Evolutionary conservation across 2,329 filamentous ascomycete genomes (phyloP).

Genomic region (Sporothrix brasiliensis): DNA sequence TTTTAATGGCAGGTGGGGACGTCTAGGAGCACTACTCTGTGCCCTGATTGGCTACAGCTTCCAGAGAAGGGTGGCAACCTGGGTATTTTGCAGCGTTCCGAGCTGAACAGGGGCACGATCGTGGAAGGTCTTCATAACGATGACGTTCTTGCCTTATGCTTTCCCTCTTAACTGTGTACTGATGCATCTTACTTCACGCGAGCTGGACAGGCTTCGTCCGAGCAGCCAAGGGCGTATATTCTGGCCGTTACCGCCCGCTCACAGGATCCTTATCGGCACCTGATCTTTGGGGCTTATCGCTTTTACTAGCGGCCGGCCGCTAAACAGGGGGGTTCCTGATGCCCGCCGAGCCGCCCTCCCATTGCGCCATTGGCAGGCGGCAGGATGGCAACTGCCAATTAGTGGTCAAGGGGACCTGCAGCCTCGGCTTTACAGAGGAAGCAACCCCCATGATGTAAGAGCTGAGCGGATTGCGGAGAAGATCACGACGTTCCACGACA

Average conservation of each 20-base stretch:
- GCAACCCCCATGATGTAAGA: constrained; percentile 22
- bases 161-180: not conserved
- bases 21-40: not conserved
- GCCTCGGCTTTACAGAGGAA: constrained; percentile 25
- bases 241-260: not conserved
- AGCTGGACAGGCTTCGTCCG: not conserved
- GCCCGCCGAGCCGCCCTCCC: not conserved
- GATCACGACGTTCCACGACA: constrained; percentile 22
- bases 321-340: constrained; percentile 7
- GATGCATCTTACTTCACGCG: not conserved
- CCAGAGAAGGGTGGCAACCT: not conserved
- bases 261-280: constrained; percentile 35
- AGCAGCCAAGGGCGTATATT: not conserved
- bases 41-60: constrained; percentile 25
- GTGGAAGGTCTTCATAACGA: not conserved
- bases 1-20: constrained; percentile 30
- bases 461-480: constrained; percentile 23
- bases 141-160: not conserved
- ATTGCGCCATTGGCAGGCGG: constrained; percentile 18
- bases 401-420: constrained; percentile 16
- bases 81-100: not conserved
- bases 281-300: constrained; percentile 34
- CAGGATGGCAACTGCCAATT: not conserved
- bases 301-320: constrained; percentile 11
- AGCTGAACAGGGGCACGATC: not conserved